Evolutionary conservation across 176 grass and related monocot genomes (phyloP), one percentile per base, ranked within the genome.

Genomic region (Oryza punctata): DNA sequence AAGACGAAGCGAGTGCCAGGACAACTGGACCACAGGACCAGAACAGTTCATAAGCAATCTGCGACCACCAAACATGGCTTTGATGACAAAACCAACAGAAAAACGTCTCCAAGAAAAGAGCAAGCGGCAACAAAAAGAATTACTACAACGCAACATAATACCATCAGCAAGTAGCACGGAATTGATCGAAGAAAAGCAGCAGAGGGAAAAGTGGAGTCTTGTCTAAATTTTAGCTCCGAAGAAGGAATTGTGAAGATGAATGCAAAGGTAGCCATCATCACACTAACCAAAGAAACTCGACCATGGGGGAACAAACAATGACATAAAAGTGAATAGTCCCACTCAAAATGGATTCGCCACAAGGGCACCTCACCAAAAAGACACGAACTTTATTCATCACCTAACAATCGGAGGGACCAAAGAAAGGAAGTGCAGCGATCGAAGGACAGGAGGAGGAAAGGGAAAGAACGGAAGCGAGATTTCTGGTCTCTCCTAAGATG

Each of bases 301-400:
- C 74, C 86, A 2, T 18, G 64, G 75, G 75, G 81, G 76, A 84
- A 40, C 63, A 63, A 87, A 84, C 75, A 76, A 80, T 68, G 30
- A n/a, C n/a, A n/a, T n/a, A n/a, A 16, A 23, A 65, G 23, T 21
- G 65, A 83, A 25, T 65, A 43, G 38, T 75, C 84, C 69, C 49
- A 75, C 2, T 41, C 84, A 9, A 78, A 74, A 68, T 75, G 29
- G 63, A 47, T 13, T 43, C 6, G 40, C n/a, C 29, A 64, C 74
- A 78, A 86, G 8, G 28, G 74, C 25, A 78, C 35, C 49, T 82
- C 60, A 78, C 46, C 79, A 87, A 69, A 74, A 60, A 61, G 37
- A 74, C 15, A 1, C 18, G 11, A 63, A 69, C 76, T 79, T 49
- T 40, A 50, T 13, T 41, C 9, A 23, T 73, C 37, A 83, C 84